These are phyloP conservation scores for Marasmius oreades DNA, from an alignment of 1,284 basidiomycete species.

Conservation along the genomic window DNA sequence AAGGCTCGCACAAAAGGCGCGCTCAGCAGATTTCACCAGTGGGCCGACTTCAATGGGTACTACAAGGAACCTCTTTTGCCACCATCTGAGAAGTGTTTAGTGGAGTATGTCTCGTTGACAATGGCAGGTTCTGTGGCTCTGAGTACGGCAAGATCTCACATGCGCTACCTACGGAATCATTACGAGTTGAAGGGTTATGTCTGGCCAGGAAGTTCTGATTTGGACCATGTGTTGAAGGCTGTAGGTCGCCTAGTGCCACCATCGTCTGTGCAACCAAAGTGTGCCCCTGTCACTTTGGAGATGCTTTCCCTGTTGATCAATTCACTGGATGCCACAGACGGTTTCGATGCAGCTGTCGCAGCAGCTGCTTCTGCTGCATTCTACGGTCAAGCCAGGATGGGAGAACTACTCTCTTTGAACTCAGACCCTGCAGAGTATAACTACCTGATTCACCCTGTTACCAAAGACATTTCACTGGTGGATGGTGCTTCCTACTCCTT, in stretches of 20 bases:
- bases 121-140: not conserved
- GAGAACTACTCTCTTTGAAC: not conserved
- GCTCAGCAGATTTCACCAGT: not conserved
- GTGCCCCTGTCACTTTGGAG: not conserved
- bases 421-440: not conserved
- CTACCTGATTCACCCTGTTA: not conserved
- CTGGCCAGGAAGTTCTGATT: not conserved
- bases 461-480: not conserved
- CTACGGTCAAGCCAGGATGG: not conserved
- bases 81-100: not conserved
- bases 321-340: not conserved
- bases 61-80: not conserved
- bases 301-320: not conserved
- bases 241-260: not conserved
- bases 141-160: not conserved
- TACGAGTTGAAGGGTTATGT: not conserved
- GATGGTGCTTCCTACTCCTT: not conserved
- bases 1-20: not conserved
- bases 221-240: not conserved
- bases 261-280: not conserved
- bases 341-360: not conserved
- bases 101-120: not conserved
- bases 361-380: no score
- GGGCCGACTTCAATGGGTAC: not conserved
- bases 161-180: not conserved